These are phyloP conservation scores for Pelargonium fulgidum DNA, from an alignment of 441 rosid genomes.

Conservation along the genomic window DNA sequence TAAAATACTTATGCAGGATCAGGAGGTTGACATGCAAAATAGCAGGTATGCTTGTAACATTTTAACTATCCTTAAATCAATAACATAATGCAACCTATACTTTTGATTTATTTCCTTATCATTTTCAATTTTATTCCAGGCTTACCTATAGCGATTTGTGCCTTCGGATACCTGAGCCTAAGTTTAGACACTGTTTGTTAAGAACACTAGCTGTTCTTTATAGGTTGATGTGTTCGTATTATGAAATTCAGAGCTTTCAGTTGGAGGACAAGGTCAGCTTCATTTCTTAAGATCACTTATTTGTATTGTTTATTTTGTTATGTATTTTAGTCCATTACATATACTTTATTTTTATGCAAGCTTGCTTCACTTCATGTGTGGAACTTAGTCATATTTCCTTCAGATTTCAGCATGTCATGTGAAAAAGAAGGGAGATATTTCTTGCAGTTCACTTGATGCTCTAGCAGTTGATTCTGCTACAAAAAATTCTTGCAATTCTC, in stretches of 20 bases:
- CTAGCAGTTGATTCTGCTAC: conserved; percentile 36
- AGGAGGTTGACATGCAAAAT: conserved; percentile 45
- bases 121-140: conserved; percentile 44
- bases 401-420: conserved; percentile 33
- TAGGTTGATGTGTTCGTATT: conserved; percentile 79
- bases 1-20: conserved; percentile 57
- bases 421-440: conserved; percentile 36
- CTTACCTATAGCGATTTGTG: conserved; percentile 98
- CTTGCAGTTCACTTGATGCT: conserved; percentile 31
- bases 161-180: conserved; percentile 88
- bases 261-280: conserved; percentile 53
- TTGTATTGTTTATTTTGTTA: conserved; percentile 4
- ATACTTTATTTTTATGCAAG: conserved; percentile 8
- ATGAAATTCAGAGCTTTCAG: conserved; percentile 77
- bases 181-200: conserved; percentile 85
- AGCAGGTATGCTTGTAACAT: conserved; percentile 52
- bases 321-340: conserved; percentile 7
- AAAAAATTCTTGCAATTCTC: conserved; percentile 32
- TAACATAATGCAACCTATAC: conserved; percentile 11
- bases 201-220: conserved; percentile 78
- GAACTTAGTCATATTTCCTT: conserved; percentile 13
- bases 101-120: conserved; percentile 29
- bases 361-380: conserved; percentile 1
- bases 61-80: conserved; percentile 18
- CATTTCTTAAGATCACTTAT: conserved; percentile 16